A percentile compares a stretch with the other conserved stretches of the same genome.
Conservation (phyloP, 108 stramenopile species). For the Cyclotella choctawhatcheeana region DNA sequence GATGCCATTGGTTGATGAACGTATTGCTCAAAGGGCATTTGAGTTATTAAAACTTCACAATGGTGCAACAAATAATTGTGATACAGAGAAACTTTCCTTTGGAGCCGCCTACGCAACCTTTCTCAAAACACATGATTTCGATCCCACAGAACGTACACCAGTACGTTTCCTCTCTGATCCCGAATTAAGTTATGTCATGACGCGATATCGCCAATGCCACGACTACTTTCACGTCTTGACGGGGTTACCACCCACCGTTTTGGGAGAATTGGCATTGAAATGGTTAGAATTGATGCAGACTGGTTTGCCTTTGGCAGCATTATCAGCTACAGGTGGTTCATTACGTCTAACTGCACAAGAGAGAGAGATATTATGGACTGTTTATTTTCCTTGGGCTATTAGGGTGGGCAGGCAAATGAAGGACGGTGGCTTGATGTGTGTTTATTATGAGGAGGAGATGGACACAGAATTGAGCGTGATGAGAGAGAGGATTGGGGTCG, state of each 20-base stretch:
- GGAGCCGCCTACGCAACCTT: conserved; percentile 90
- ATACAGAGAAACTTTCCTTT: conserved; percentile 53
- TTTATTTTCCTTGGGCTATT: conserved; percentile 87
- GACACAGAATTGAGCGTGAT: conserved; percentile 76
- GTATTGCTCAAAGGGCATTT: conserved; percentile 40
- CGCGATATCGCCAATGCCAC: conserved; percentile 93
- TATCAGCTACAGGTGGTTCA: conserved; percentile 68
- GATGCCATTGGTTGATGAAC: conserved; percentile 73
- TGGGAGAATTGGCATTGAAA: conserved; percentile 96
- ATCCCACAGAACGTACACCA: conserved; percentile 81
- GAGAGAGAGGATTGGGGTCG: conserved; percentile 66
- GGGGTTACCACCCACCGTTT: conserved; percentile 92
- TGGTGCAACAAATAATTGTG: conserved; percentile 20
- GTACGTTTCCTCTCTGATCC: conserved; percentile 77
- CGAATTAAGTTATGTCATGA: conserved; percentile 93
- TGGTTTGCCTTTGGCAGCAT: conserved; percentile 89
- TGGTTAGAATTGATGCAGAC: conserved; percentile 97
- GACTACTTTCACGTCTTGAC: conserved; percentile 96
- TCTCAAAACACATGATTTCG: conserved; percentile 82
- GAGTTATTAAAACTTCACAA: conserved; percentile 51
- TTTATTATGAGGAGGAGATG: conserved; percentile 88
- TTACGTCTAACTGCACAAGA: conserved; percentile 52
- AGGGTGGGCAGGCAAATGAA: conserved; percentile 38
- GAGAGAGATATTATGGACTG: conserved; percentile 46
- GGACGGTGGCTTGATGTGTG: conserved; percentile 55